Base-by-base conservation (phyloP, 345 rosid genomes). In the Nephelium lappaceum region DNA sequence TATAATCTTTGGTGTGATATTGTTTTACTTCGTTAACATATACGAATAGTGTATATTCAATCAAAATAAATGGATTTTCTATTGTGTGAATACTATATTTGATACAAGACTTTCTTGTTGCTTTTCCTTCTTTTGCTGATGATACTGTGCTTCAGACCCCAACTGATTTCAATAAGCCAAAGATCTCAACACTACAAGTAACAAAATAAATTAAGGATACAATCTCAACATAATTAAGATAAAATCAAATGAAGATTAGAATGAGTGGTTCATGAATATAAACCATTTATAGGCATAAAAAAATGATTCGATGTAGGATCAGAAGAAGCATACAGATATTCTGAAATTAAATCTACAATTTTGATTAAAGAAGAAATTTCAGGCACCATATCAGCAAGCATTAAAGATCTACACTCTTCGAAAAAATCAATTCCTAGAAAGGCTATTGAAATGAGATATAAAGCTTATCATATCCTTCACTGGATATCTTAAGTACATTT, bases 51-150 rank as follows among this genome's bases (percentile, higher is more conserved):
- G 77, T 72, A 72, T 62, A 81, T 69, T 27, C 55, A 16, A 18
- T 10, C n/a, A 11, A 62, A 79, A 82, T 77, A 78, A 84, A 84
- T 76, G 67, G 65, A 77, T 11, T 72, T 45, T 79, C 70, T 69
- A 19, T 18, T 1, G 61, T 25, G 39, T 38, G 67, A 8, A 69
- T 19, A 51, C 5, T 36, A 1, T 6, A 58, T 58, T 6, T 25
- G 24, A 12, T 66, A 31, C 0, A 43, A 70, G 25, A 23, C 41
- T 21, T 18, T 23, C 45, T 23, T n/a, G 31, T 45, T 27, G 14
- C 5, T 11, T 69, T 14, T 58, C 6, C 47, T 43, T 53, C 42
- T 10, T 53, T 71, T 19, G 5, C 7, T 15, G 6, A 15, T 1
- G 36, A 31, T 31, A 49, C 8, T 70, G 5, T 16, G 27, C 63